Percentiles rank a stretch among this genome's conserved stretches.
Evolutionary conservation across 345 rosid species (phyloP).

Genomic region (Sisymbrium irio): DNA sequence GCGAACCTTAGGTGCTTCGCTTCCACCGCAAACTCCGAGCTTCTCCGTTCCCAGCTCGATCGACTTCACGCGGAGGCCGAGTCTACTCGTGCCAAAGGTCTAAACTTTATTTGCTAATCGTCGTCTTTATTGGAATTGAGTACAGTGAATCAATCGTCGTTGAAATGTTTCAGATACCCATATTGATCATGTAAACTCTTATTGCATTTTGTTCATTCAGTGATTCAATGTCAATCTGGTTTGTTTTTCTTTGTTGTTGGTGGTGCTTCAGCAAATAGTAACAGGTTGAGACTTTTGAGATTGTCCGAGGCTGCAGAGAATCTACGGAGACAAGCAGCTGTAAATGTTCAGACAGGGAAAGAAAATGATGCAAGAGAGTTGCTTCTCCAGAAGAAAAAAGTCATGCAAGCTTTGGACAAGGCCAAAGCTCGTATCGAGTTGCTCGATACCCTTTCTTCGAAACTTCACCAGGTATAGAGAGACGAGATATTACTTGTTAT

Average conservation of each 20-base stretch:
- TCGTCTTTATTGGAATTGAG: background rate
- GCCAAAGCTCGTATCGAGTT: conserved; percentile 71
- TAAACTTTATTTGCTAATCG: background rate
- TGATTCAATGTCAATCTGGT: background rate
- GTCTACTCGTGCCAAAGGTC: conserved; percentile 68
- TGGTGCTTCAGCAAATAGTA: conserved; percentile 56
- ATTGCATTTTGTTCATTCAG: background rate
- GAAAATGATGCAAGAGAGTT: conserved; percentile 77
- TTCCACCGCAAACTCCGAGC: conserved; percentile 41
- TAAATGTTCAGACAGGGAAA: conserved; percentile 57
- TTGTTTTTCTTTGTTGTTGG: background rate
- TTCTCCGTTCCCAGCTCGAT: conserved; percentile 69
- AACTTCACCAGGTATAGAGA: conserved; percentile 65
- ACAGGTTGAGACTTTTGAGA: conserved; percentile 77
- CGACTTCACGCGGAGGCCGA: conserved; percentile 73
- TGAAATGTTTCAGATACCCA: background rate
- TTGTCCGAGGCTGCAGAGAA: conserved; percentile 85
- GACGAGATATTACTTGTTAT: background rate
- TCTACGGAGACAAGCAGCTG: conserved; percentile 69
- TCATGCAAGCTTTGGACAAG: conserved; percentile 72
- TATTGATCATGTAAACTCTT: background rate
- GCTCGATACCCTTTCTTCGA: conserved; percentile 63
- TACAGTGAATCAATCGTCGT: background rate
- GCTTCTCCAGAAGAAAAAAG: conserved; percentile 83
- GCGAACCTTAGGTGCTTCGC: conserved; percentile 38